Evolutionary conservation across 148 eudicot species (phyloP).

Genomic region (Limonium bicolor): DNA sequence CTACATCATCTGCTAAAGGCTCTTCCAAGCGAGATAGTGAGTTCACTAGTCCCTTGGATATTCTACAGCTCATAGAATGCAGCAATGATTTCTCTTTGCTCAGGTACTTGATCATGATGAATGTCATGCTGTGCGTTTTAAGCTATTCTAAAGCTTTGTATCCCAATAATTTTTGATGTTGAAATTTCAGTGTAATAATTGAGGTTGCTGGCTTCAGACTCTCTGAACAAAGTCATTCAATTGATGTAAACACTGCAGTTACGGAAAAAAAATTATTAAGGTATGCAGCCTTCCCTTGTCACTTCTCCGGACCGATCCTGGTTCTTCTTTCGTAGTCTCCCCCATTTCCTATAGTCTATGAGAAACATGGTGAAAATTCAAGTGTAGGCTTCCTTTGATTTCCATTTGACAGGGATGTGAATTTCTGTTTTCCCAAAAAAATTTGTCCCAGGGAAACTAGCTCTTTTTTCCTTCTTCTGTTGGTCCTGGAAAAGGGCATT

Average conservation of each 20-base stretch:
- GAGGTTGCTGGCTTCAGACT: slow-evolving; percentile 76
- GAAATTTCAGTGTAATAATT: slow-evolving; percentile 47
- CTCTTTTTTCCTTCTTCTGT: neutral
- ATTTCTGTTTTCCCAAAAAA: too few relatives aligned
- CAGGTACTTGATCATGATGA: slow-evolving; percentile 28
- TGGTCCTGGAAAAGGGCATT: neutral
- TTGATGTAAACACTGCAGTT: slow-evolving; percentile 16
- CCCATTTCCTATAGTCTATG: too few relatives aligned
- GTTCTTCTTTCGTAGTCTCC: too few relatives aligned
- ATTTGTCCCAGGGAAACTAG: too few relatives aligned
- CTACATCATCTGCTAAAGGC: slow-evolving; percentile 66
- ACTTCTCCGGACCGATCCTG: too few relatives aligned
- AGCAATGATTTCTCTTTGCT: slow-evolving; percentile 39
- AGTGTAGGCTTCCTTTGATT: too few relatives aligned
- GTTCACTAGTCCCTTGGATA: slow-evolving; percentile 30
- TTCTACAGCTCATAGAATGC: slow-evolving; percentile 42
- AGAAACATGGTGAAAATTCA: too few relatives aligned
- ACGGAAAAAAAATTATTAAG: slow-evolving; percentile 43
- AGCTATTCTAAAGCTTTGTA: slow-evolving; percentile 3
- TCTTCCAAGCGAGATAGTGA: slow-evolving; percentile 36
- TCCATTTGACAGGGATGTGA: too few relatives aligned
- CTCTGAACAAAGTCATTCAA: slow-evolving; percentile 31
- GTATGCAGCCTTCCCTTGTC: too few relatives aligned
- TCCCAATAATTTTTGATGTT: slow-evolving; percentile 2
- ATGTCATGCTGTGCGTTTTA: neutral